Percentiles rank a stretch among this genome's conserved stretches.
Conservation (phyloP, 257 asterid species). For the Solanum commersonii region DNA sequence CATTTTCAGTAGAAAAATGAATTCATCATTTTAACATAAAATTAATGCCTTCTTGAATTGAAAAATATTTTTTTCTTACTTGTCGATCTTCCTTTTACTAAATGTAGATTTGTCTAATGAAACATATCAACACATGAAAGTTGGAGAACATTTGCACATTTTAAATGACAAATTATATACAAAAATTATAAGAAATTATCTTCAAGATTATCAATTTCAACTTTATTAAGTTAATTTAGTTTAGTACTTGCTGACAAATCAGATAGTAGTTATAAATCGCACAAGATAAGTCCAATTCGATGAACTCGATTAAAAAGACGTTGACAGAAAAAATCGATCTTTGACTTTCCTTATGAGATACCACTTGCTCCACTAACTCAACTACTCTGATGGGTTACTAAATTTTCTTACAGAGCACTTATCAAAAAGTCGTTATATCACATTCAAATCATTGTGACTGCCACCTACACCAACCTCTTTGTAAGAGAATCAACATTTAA, state of each 20-base stretch:
- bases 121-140: not conserved
- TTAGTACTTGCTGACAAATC: not conserved
- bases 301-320: not conserved
- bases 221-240: not conserved
- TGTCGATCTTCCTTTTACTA: not conserved
- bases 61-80: not conserved
- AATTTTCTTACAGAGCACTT: not conserved
- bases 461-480: not conserved
- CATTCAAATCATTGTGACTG: not conserved
- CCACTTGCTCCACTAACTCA: not conserved
- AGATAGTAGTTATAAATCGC: not conserved
- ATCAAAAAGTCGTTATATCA: not conserved
- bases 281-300: not conserved
- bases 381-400: not conserved
- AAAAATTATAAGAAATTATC: not conserved
- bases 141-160: not conserved
- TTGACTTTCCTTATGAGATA: not conserved
- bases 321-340: accelerated
- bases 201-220: not conserved
- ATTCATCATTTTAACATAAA: not conserved
- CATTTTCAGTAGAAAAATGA: not conserved
- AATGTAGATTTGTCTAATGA: not conserved
- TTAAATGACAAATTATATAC: not conserved
- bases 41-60: too few species aligned
- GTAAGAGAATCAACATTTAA: too few species aligned